Percentiles rank a stretch among this genome's conserved stretches.
Evolutionary conservation across 2,329 filamentous ascomycete species (phyloP).

Genomic region (Venturia oleaginea): DNA sequence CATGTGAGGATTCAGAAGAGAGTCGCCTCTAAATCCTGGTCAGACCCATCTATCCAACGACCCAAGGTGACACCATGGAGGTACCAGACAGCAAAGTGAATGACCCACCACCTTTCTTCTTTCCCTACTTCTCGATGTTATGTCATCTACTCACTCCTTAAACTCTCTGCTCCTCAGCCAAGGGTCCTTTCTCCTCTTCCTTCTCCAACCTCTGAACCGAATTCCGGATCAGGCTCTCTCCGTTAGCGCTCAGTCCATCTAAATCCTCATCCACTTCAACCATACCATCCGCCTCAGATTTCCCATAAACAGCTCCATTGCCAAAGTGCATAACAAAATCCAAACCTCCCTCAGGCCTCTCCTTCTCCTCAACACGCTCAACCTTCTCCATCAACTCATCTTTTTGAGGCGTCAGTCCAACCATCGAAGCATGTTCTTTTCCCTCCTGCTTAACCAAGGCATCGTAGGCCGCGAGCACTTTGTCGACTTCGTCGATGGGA

Average conservation of each 20-base stretch:
- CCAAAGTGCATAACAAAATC: not conserved
- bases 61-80: not conserved
- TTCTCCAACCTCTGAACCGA: not conserved
- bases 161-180: not conserved
- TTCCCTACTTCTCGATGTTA: not conserved
- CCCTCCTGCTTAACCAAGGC: not conserved
- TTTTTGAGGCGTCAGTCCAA: not conserved
- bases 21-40: not conserved
- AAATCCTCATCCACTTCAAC: not conserved
- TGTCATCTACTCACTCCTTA: not conserved
- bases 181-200: not conserved
- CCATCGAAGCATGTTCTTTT: not conserved
- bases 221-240: not conserved
- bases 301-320: not conserved
- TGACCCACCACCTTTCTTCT: slow-evolving; percentile 17
- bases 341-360: not conserved
- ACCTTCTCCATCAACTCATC: not conserved
- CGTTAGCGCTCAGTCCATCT: not conserved
- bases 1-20: no score
- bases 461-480: not conserved
- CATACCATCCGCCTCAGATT: not conserved
- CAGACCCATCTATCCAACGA: no score
- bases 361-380: not conserved
- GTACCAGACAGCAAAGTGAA: not conserved
- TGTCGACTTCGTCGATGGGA: not conserved